These are phyloP conservation scores for Spathaspora girioi DNA, from an alignment of 805 yeast species.

Conservation along the genomic window DNA sequence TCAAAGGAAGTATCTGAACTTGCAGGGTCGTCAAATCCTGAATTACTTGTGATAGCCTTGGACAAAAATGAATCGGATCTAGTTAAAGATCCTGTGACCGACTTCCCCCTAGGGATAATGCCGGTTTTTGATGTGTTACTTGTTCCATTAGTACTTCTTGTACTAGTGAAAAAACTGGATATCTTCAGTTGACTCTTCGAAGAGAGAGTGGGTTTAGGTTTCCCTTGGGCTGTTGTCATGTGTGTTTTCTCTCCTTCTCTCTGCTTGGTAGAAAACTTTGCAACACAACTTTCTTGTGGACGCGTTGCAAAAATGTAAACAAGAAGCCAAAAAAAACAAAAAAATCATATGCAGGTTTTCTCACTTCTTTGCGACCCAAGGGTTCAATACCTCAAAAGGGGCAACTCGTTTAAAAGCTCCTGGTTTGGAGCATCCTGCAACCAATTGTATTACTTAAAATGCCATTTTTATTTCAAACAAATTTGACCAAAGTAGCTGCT, in stretches of 20 bases:
- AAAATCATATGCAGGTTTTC: background rate
- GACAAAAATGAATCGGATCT: slow-evolving; percentile 21
- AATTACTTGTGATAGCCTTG: slow-evolving; percentile 11
- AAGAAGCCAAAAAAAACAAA: background rate
- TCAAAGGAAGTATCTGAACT: slow-evolving; percentile 34
- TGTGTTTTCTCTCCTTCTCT: background rate
- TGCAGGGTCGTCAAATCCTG: slow-evolving; percentile 26
- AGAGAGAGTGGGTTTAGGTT: background rate
- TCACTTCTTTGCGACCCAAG: too few relatives aligned
- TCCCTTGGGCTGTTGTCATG: slow-evolving; percentile 1
- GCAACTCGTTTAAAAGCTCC: too few relatives aligned
- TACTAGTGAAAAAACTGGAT: slow-evolving; percentile 21
- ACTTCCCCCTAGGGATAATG: background rate
- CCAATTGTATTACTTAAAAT: too few relatives aligned
- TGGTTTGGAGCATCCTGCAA: too few relatives aligned
- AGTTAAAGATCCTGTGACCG: background rate
- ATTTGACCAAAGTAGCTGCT: too few relatives aligned
- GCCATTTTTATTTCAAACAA: too few relatives aligned
- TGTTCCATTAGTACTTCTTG: background rate
- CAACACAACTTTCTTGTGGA: background rate
- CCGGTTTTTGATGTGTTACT: background rate
- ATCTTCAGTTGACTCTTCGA: slow-evolving; percentile 20
- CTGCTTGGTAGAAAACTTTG: background rate
- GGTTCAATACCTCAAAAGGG: too few relatives aligned
- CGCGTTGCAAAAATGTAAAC: background rate